These are phyloP conservation scores for Emericellopsis atlantica DNA, from an alignment of 2,329 filamentous ascomycete genomes.

Conservation along the genomic window DNA sequence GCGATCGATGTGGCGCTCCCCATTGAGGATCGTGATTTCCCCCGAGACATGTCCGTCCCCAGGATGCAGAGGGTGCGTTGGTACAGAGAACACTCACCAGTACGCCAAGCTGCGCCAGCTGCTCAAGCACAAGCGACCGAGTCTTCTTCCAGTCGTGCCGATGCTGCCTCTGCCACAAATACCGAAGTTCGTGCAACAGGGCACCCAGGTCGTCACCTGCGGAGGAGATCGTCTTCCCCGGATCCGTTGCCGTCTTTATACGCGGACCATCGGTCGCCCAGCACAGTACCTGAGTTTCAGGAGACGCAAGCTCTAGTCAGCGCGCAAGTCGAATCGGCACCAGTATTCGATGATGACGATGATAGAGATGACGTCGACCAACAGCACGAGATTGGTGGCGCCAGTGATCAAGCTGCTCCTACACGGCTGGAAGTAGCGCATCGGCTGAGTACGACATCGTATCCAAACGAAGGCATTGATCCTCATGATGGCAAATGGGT, in stretches of 20 bases:
- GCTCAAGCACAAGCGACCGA: slow-evolving; percentile 2
- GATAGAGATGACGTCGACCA: slow-evolving; percentile 6
- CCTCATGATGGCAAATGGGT: slow-evolving; percentile 42
- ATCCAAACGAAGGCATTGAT: slow-evolving; percentile 30
- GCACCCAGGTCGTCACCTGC: neutral
- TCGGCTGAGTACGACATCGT: slow-evolving; percentile 30
- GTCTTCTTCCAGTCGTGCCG: neutral
- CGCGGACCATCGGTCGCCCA: neutral
- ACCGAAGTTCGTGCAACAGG: neutral
- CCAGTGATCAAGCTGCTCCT: slow-evolving; percentile 9
- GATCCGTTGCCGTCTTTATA: slow-evolving; percentile 2
- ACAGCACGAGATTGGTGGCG: slow-evolving; percentile 6
- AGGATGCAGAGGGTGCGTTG: slow-evolving; percentile 40
- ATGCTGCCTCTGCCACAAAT: neutral
- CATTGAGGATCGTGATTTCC: slow-evolving; percentile 57
- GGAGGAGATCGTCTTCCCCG: slow-evolving; percentile 7
- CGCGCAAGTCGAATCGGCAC: neutral
- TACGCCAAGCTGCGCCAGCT: slow-evolving; percentile 7
- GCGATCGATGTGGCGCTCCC: slow-evolving; percentile 60
- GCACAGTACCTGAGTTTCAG: neutral
- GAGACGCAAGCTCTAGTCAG: neutral
- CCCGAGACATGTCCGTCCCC: slow-evolving; percentile 48
- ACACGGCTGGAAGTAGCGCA: slow-evolving; percentile 18
- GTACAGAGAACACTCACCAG: slow-evolving; percentile 26
- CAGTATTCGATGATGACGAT: slow-evolving; percentile 2